Evolutionary conservation across 352 stramenopile genomes (phyloP).

Genomic region (Phytophthora capsici): DNA sequence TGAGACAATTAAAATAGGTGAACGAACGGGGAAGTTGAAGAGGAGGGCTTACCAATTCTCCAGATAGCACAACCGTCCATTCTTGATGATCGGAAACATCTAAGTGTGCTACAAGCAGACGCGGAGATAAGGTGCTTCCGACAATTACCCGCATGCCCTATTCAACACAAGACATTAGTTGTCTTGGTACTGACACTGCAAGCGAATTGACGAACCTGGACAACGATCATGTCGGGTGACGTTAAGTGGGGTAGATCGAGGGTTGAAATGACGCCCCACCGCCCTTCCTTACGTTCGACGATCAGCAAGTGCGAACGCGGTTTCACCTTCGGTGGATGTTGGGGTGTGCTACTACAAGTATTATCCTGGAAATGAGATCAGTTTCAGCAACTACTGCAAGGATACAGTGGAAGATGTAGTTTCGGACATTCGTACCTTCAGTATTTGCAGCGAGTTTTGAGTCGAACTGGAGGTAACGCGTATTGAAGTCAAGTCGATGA

Average conservation of each 20-base stretch:
- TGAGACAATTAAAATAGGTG: not conserved
- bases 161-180: not conserved
- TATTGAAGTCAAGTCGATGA: slow-evolving; percentile 51
- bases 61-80: slow-evolving; percentile 45
- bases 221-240: slow-evolving; percentile 44
- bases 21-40: too few species aligned
- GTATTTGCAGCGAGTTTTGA: slow-evolving; percentile 47
- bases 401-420: not conserved
- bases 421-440: slow-evolving; percentile 26
- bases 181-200: not conserved
- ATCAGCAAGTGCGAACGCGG: slow-evolving; percentile 37
- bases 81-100: slow-evolving; percentile 23
- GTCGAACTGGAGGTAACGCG: slow-evolving; percentile 37
- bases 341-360: not conserved
- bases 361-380: slow-evolving; percentile 13
- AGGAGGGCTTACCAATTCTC: slow-evolving; percentile 47
- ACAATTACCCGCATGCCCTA: slow-evolving; percentile 50
- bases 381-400: too few species aligned
- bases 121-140: slow-evolving; percentile 49
- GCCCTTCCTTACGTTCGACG: slow-evolving; percentile 17
- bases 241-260: slow-evolving; percentile 39
- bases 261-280: slow-evolving; percentile 32
- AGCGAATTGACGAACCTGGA: slow-evolving; percentile 40
- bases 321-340: slow-evolving; percentile 5
- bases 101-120: slow-evolving; percentile 48